Evolutionary conservation across 2,329 filamentous ascomycete species (phyloP).

Genomic region (Colletotrichum scovillei): DNA sequence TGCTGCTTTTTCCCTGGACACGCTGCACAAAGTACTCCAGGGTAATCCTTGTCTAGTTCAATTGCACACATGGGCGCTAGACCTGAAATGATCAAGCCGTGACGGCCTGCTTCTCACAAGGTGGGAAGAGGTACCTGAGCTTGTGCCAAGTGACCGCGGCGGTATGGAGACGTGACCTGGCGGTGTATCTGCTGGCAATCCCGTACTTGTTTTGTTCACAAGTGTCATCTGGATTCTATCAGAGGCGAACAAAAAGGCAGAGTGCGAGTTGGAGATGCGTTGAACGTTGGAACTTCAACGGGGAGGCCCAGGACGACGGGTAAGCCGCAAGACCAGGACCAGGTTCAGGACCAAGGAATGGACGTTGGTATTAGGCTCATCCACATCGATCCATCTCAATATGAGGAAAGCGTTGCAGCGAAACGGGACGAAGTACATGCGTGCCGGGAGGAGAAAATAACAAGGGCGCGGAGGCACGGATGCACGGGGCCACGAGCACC

Average conservation of each 20-base stretch:
- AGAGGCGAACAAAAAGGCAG: not conserved
- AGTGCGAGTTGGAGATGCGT: not conserved
- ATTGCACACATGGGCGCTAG: constrained; percentile 37
- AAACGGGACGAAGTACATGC: constrained; percentile 26
- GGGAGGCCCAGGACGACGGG: not conserved
- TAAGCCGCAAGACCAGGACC: not conserved
- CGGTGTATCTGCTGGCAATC: constrained; percentile 23
- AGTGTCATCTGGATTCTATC: not conserved
- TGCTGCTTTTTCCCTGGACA: constrained; percentile 38
- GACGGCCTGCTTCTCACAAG: constrained; percentile 28
- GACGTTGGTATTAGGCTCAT: constrained; percentile 27
- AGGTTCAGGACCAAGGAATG: not conserved
- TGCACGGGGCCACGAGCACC: constrained; percentile 23
- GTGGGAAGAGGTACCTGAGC: constrained; percentile 27
- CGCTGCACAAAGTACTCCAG: constrained; percentile 21
- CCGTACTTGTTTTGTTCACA: not conserved
- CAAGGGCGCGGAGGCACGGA: constrained; percentile 20
- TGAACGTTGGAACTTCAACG: not conserved
- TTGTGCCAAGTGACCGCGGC: constrained; percentile 25
- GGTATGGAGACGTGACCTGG: constrained; percentile 13
- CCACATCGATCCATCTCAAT: constrained; percentile 28
- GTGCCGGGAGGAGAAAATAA: not conserved
- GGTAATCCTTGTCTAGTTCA: constrained; percentile 42
- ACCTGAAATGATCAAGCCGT: constrained; percentile 14
- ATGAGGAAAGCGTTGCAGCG: constrained; percentile 4